A percentile compares a stretch with the other conserved stretches of the same genome.
Evolutionary conservation across 805 yeast species (phyloP).

Genomic region (Ogataea degrootiae): DNA sequence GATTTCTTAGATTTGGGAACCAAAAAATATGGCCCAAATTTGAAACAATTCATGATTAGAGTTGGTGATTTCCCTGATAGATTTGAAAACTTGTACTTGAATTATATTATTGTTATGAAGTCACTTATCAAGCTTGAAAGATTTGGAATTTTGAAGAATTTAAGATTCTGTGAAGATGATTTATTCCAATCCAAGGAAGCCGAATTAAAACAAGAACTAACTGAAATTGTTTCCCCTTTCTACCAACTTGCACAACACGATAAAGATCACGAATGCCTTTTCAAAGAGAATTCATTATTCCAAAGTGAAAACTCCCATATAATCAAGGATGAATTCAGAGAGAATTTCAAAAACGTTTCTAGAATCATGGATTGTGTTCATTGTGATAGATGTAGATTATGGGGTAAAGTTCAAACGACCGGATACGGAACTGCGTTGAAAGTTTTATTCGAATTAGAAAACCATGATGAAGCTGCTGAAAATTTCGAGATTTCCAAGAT

Average conservation of each 20-base stretch:
- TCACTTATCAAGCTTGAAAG: constrained; percentile 59
- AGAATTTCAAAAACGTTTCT: constrained; percentile 83
- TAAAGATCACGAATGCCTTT: constrained; percentile 23
- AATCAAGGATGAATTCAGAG: constrained; percentile 80
- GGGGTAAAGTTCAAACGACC: constrained; percentile 97
- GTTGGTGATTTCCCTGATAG: constrained; percentile 91
- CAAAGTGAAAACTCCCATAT: constrained; percentile 43
- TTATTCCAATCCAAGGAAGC: constrained; percentile 27
- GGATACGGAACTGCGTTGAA: constrained; percentile 98
- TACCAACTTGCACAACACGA: constrained; percentile 18
- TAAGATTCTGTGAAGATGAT: constrained; percentile 25
- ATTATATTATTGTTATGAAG: constrained; percentile 82
- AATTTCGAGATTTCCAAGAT: constrained; percentile 50
- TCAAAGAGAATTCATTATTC: constrained; percentile 44
- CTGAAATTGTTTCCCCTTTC: constrained; percentile 29
- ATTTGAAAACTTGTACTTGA: constrained; percentile 82
- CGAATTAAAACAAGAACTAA: constrained; percentile 24
- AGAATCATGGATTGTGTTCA: constrained; percentile 98
- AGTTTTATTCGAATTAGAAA: constrained; percentile 72
- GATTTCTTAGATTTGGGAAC: constrained; percentile 69
- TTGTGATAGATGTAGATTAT: constrained; percentile 93
- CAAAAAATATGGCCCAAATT: constrained; percentile 80
- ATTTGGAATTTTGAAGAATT: constrained; percentile 24
- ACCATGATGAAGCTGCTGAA: constrained; percentile 31
- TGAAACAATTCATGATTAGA: constrained; percentile 76